phyloP scores from a whole-genome alignment of 257 asterid genomes.

The Gentiana macrophylla region DNA sequence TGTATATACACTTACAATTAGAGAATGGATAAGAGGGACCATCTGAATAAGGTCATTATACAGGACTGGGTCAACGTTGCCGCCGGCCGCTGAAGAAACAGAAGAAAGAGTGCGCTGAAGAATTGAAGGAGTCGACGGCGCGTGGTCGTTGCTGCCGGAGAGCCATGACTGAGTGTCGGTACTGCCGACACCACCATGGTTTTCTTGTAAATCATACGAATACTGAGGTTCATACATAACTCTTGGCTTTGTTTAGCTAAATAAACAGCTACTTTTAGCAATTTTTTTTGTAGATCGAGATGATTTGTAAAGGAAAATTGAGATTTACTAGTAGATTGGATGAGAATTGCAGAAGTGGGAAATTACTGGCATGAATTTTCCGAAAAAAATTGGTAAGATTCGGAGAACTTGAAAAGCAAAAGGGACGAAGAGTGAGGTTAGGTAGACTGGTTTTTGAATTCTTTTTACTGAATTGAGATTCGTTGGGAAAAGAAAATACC shows the following conservation, averaged over 20 bases:
- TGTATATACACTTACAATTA: slow-evolving; percentile 36
- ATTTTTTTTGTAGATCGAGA: no score
- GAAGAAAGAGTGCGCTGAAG: slow-evolving; percentile 47
- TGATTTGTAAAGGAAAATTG: no score
- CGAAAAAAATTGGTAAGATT: background rate
- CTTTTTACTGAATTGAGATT: background rate
- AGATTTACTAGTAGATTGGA: no score
- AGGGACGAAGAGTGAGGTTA: background rate
- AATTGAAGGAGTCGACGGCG: slow-evolving; percentile 9
- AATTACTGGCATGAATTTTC: no score
- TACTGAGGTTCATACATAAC: slow-evolving; percentile 39
- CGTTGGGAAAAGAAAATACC: no score
- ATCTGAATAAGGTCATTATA: slow-evolving; percentile 65
- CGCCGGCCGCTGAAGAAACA: slow-evolving; percentile 49
- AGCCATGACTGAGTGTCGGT: slow-evolving; percentile 64
- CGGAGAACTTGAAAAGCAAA: background rate
- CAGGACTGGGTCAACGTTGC: slow-evolving; percentile 62
- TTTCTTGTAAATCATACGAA: slow-evolving; percentile 54
- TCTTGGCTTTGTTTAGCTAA: no score
- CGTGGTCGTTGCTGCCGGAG: slow-evolving; percentile 39
- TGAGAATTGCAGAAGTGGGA: no score
- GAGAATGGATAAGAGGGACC: slow-evolving; percentile 84
- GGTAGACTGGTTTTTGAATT: slow-evolving; percentile 3
- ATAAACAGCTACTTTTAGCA: no score
- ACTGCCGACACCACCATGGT: slow-evolving; percentile 14